A percentile compares a stretch with the other conserved stretches of the same genome.
These are phyloP conservation scores for Floccularia luteovirens DNA, from an alignment of 768 basidiomycete genomes.

Conservation along the genomic window DNA sequence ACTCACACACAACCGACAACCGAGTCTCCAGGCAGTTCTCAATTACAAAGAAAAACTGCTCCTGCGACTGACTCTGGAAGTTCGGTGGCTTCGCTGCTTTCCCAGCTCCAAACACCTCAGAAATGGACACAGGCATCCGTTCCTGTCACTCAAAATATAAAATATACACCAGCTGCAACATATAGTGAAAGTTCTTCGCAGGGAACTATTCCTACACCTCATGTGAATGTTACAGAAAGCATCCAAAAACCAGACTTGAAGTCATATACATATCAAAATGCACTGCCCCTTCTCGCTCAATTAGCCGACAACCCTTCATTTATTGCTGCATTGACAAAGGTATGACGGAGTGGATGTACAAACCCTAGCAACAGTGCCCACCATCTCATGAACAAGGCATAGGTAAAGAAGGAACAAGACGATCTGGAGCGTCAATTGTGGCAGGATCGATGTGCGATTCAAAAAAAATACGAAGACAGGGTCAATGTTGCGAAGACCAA, in stretches of 20 bases:
- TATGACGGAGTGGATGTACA: no score
- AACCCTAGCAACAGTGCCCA: no score
- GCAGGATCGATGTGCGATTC: conserved; percentile 58
- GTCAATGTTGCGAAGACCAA: conserved; percentile 61
- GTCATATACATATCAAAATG: conserved; percentile 57
- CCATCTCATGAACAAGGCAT: conserved; percentile 4
- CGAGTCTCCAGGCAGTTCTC: not conserved
- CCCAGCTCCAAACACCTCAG: conserved; percentile 37
- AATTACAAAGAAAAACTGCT: not conserved
- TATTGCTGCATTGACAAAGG: conserved; percentile 42
- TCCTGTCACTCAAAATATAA: not conserved
- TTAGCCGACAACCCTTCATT: conserved; percentile 50
- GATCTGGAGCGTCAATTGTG: conserved; percentile 60
- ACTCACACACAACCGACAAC: conserved; percentile 3
- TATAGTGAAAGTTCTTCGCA: no score
- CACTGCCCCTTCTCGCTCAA: conserved; percentile 56
- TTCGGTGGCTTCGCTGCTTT: conserved; percentile 57
- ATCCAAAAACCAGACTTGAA: conserved; percentile 37
- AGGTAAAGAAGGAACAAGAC: conserved; percentile 72
- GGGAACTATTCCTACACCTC: not conserved
- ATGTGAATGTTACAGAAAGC: not conserved
- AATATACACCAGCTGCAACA: not conserved
- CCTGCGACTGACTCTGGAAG: conserved; percentile 6
- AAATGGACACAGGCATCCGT: not conserved
- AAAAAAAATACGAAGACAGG: conserved; percentile 62